Evolutionary conservation across 306 rosid species (phyloP).

Genomic region (Gleditsia sinensis): DNA sequence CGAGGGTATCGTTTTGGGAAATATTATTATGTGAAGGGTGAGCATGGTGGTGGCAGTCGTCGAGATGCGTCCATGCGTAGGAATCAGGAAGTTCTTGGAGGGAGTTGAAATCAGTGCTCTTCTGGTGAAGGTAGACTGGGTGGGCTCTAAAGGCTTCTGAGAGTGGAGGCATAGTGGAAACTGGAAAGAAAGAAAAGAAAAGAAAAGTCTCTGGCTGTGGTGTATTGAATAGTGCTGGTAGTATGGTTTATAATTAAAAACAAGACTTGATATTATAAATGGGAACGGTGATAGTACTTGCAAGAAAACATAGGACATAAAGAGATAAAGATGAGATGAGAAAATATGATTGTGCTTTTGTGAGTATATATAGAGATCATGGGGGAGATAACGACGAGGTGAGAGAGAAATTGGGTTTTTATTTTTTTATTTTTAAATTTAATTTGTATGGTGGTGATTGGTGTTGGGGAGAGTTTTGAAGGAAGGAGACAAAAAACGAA

Average conservation of each 20-base stretch:
- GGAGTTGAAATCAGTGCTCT: constrained; percentile 57
- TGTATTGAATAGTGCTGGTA: too few species aligned
- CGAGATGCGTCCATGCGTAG: constrained; percentile 58
- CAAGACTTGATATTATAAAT: too few species aligned
- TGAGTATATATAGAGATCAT: constrained; percentile 48
- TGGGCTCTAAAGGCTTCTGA: constrained; percentile 62
- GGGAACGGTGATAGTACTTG: too few species aligned
- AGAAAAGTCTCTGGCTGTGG: not conserved
- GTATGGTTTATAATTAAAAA: too few species aligned
- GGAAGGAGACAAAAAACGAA: not conserved
- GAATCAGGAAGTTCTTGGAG: constrained; percentile 67
- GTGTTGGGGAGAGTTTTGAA: not conserved
- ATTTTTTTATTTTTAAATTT: not conserved
- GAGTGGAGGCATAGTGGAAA: constrained; percentile 59
- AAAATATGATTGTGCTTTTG: constrained; percentile 23
- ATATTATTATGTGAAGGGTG: too few species aligned
- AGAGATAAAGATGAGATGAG: constrained; percentile 30
- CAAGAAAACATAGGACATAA: not conserved
- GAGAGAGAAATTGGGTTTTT: not conserved
- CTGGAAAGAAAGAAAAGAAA: not conserved
- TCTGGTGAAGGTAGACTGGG: constrained; percentile 51
- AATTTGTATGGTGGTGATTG: constrained; percentile 24
- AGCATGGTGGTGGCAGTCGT: not conserved
- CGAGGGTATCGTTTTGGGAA: constrained; percentile 12
- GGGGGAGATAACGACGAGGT: constrained; percentile 43